Conservation (phyloP, 352 stramenopile genomes). For the Globisporangium splendens region DNA sequence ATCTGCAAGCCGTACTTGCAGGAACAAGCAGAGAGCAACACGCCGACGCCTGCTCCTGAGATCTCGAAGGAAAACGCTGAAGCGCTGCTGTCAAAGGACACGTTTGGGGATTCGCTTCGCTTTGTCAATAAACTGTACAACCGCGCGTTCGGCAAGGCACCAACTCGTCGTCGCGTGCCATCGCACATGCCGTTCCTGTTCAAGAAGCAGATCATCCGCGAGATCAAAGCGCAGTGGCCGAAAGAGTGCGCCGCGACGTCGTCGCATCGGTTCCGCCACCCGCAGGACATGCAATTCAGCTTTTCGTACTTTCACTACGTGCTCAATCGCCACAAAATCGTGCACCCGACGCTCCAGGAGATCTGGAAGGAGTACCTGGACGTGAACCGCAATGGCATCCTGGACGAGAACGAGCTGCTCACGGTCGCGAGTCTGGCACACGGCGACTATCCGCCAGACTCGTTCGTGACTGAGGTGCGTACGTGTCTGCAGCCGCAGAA, state of each 20-base stretch:
- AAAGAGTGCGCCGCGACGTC: constrained; percentile 76
- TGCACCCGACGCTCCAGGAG: constrained; percentile 64
- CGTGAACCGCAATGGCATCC: constrained; percentile 85
- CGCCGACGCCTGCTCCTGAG: not conserved
- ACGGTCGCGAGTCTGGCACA: constrained; percentile 84
- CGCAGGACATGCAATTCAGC: constrained; percentile 94
- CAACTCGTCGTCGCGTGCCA: constrained; percentile 74
- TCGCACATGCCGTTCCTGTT: constrained; percentile 96
- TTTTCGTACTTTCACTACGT: constrained; percentile 96
- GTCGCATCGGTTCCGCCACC: constrained; percentile 86
- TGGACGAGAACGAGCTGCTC: constrained; percentile 90
- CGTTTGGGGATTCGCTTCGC: constrained; percentile 90
- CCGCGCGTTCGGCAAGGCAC: constrained; percentile 79
- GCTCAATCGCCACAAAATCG: constrained; percentile 83
- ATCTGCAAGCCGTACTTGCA: constrained; percentile 38
- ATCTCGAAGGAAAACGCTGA: constrained; percentile 40
- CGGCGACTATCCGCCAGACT: constrained; percentile 64
- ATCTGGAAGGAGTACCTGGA: constrained; percentile 90
- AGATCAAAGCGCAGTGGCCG: constrained; percentile 87
- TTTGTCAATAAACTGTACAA: constrained; percentile 93
- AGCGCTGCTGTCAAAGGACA: constrained; percentile 81
- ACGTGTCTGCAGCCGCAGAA: constrained; percentile 70
- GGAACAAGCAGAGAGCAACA: not conserved
- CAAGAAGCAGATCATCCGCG: constrained; percentile 79
- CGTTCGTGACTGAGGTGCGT: constrained; percentile 62